Conservation (phyloP, 345 rosid genomes). For the Stellera chamaejasme region DNA sequence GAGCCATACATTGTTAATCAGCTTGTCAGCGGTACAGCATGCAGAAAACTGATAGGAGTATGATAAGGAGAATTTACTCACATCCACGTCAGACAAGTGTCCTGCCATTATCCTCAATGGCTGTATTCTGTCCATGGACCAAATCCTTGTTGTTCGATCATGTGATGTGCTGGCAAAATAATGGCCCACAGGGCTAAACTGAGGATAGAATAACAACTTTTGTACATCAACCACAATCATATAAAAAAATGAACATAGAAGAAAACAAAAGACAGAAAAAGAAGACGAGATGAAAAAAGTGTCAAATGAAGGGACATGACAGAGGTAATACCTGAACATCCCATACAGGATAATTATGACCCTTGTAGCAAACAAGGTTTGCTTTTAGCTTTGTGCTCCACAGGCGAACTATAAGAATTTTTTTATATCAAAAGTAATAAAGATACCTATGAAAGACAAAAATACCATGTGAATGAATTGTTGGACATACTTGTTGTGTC, state of each 20-base stretch:
- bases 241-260: neutral
- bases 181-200: constrained; percentile 94
- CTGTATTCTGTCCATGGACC: constrained; percentile 93
- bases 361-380: constrained; percentile 96
- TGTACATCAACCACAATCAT: constrained; percentile 9
- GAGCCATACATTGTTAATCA: neutral
- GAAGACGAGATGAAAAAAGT: neutral
- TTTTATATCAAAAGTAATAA: neutral
- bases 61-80: constrained; percentile 22
- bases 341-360: constrained; percentile 99
- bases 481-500: constrained; percentile 68
- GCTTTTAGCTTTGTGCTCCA: constrained; percentile 97
- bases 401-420: constrained; percentile 54
- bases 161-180: constrained; percentile 95
- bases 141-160: constrained; percentile 90
- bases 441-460: neutral
- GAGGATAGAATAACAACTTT: constrained; percentile 24
- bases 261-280: neutral
- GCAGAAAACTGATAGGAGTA: constrained; percentile 9
- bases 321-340: constrained; percentile 70
- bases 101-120: constrained; percentile 97
- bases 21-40: neutral
- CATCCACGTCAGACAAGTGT: constrained; percentile 97
- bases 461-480: neutral
- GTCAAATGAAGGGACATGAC: constrained; percentile 3